Percentiles rank a stretch among this genome's conserved stretches.
phyloP scores from a whole-genome alignment of 2,329 filamentous ascomycete genomes.

The Thyridium curvatum region DNA sequence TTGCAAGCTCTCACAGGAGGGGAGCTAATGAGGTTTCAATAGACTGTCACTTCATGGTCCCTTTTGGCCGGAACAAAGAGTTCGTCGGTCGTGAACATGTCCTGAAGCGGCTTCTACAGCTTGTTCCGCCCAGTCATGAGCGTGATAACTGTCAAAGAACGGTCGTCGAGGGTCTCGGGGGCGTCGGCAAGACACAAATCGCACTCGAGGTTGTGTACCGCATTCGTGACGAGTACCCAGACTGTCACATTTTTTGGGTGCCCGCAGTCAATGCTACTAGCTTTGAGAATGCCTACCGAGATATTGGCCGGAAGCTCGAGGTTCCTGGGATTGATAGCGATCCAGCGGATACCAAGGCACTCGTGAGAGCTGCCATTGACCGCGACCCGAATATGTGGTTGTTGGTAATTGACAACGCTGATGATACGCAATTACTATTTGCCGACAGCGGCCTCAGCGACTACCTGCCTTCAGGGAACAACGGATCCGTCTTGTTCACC shows the following conservation, averaged over 20 bases:
- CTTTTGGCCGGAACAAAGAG: slow-evolving; percentile 15
- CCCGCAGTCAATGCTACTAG: slow-evolving; percentile 16
- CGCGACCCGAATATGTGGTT: slow-evolving; percentile 26
- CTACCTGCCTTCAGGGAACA: slow-evolving; percentile 21
- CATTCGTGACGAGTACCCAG: slow-evolving; percentile 12
- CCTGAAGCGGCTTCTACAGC: slow-evolving; percentile 9
- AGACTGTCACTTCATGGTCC: slow-evolving; percentile 5
- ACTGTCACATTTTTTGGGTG: slow-evolving; percentile 36
- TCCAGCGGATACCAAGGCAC: slow-evolving; percentile 23
- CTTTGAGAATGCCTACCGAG: slow-evolving; percentile 26
- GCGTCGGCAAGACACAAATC: slow-evolving; percentile 31
- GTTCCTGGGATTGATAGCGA: slow-evolving; percentile 21
- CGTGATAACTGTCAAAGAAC: slow-evolving; percentile 15
- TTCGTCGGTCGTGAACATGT: slow-evolving; percentile 17
- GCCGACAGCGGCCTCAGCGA: slow-evolving; percentile 10
- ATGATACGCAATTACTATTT: slow-evolving; percentile 26
- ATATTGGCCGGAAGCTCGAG: slow-evolving; percentile 21
- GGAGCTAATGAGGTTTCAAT: too few species aligned
- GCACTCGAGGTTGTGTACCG: slow-evolving; percentile 25
- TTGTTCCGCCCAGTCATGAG: slow-evolving; percentile 2
- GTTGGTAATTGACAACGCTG: slow-evolving; percentile 37
- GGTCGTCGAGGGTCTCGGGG: slow-evolving; percentile 22
- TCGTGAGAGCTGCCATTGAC: slow-evolving; percentile 26
- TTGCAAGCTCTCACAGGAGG: too few species aligned
- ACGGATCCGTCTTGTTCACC: slow-evolving; percentile 23